Evolutionary conservation across 352 stramenopile species (phyloP).

Genomic region (Phytophthora sp.): DNA sequence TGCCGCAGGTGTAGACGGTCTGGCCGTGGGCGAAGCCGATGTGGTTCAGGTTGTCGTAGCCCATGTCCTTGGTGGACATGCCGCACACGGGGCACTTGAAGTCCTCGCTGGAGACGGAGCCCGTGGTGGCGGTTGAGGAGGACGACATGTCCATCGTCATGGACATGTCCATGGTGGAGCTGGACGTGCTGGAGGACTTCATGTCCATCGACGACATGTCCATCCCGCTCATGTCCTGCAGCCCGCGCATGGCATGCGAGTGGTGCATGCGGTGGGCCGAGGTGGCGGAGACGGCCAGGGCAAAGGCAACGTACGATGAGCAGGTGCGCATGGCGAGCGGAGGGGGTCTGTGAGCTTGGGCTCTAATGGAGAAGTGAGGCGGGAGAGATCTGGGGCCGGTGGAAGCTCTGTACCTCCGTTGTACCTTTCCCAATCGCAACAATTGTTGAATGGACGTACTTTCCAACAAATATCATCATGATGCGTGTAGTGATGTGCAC

Average conservation of each 20-base stretch:
- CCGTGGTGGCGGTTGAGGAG: conserved; percentile 9
- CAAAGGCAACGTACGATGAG: conserved; percentile 17
- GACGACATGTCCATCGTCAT: conserved; percentile 19
- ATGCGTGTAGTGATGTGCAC: no score
- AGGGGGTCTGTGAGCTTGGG: conserved; percentile 4
- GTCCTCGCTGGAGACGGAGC: conserved; percentile 15
- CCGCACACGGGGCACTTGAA: conserved; percentile 77
- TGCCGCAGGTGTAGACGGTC: conserved; percentile 78
- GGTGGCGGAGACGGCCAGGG: conserved; percentile 5
- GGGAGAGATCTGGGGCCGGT: conserved; percentile 13
- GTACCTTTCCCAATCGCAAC: background rate
- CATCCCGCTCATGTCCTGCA: conserved; percentile 31
- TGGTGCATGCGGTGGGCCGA: conserved; percentile 31
- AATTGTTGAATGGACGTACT: conserved; percentile 14
- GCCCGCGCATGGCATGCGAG: conserved; percentile 24
- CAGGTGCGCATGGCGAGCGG: conserved; percentile 13
- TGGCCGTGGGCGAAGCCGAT: conserved; percentile 67
- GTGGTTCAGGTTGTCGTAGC: conserved; percentile 71
- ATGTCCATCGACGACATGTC: conserved; percentile 38
- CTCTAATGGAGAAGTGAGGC: conserved; percentile 32
- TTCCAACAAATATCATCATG: no score
- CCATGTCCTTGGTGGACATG: conserved; percentile 62
- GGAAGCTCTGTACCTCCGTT: conserved; percentile 17
- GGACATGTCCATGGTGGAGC: conserved; percentile 18
- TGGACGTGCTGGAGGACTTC: conserved; percentile 9